Conservation (phyloP, 208 protist genomes). For the Herpetomonas tarakana region DNA sequence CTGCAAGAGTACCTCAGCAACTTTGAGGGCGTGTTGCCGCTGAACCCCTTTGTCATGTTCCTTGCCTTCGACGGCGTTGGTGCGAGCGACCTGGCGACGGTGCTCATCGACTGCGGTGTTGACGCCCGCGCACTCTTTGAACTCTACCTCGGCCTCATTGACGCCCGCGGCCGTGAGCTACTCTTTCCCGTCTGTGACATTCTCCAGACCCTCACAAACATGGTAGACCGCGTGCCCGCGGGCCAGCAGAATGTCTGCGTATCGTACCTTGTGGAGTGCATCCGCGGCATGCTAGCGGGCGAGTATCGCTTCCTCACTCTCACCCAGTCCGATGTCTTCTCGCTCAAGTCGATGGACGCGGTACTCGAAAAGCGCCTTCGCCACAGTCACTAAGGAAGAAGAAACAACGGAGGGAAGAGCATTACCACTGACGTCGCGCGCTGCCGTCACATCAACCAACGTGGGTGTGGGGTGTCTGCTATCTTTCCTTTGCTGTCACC, state of each 20-base stretch:
- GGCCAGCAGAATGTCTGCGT: constrained; percentile 41
- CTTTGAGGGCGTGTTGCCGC: constrained; percentile 59
- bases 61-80: constrained; percentile 38
- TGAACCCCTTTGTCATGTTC: constrained; percentile 69
- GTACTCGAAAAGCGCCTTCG: constrained; percentile 5
- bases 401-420: neutral
- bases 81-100: constrained; percentile 17
- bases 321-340: constrained; percentile 28
- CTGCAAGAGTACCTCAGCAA: constrained; percentile 57
- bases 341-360: constrained; percentile 29
- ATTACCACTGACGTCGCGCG: neutral
- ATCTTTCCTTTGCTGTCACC: no score
- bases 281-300: constrained; percentile 43
- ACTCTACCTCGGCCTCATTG: constrained; percentile 43
- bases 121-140: constrained; percentile 43
- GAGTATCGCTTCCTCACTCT: constrained; percentile 32
- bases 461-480: no score
- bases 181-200: constrained; percentile 34
- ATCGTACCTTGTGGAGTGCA: constrained; percentile 65
- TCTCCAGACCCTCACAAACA: constrained; percentile 29
- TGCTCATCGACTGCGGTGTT: constrained; percentile 45
- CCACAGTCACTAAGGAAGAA: neutral
- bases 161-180: constrained; percentile 22
- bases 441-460: no score
- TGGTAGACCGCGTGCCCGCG: constrained; percentile 31